phyloP scores from a whole-genome alignment of 2,329 filamentous ascomycete species.

The Aspergillus intermedius region DNA sequence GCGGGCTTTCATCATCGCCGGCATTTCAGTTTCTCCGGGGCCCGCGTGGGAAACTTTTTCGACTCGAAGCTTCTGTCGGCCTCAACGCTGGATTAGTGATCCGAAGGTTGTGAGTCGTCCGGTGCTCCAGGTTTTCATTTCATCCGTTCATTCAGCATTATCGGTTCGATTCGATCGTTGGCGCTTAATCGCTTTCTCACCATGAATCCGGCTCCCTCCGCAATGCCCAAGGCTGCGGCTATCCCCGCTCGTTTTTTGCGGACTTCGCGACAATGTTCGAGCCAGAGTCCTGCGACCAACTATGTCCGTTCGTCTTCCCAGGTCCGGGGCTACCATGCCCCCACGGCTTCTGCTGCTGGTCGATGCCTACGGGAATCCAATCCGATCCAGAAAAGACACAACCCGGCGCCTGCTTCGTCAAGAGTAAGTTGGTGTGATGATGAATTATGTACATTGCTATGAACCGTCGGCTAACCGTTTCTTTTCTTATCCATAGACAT shows the following conservation, averaged over 20 bases:
- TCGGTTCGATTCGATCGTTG: background rate
- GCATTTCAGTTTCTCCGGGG: constrained; percentile 15
- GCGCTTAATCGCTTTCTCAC: constrained; percentile 11
- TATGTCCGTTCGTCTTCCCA: constrained; percentile 26
- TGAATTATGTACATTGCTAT: background rate
- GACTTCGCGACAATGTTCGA: constrained; percentile 34
- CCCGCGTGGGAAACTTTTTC: constrained; percentile 29
- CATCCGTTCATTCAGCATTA: too few relatives aligned
- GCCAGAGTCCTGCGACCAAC: constrained; percentile 22
- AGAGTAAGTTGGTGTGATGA: constrained; percentile 24
- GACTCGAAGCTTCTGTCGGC: constrained; percentile 26
- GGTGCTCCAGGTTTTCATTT: too few relatives aligned
- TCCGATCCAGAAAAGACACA: constrained; percentile 16
- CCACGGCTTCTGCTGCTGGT: constrained; percentile 17
- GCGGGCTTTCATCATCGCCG: constrained; percentile 24
- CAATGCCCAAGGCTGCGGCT: constrained; percentile 38
- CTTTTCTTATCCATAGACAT: constrained; percentile 23
- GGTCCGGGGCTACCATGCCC: constrained; percentile 30
- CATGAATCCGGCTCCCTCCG: constrained; percentile 36
- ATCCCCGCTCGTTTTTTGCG: constrained; percentile 38
- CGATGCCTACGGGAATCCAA: constrained; percentile 22
- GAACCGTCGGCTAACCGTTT: background rate
- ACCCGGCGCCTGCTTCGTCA: constrained; percentile 15
- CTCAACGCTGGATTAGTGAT: background rate
- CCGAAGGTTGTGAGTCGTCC: background rate